Base-by-base conservation (phyloP, 2,329 filamentous ascomycete species). In the Claviceps spartinae region DNA sequence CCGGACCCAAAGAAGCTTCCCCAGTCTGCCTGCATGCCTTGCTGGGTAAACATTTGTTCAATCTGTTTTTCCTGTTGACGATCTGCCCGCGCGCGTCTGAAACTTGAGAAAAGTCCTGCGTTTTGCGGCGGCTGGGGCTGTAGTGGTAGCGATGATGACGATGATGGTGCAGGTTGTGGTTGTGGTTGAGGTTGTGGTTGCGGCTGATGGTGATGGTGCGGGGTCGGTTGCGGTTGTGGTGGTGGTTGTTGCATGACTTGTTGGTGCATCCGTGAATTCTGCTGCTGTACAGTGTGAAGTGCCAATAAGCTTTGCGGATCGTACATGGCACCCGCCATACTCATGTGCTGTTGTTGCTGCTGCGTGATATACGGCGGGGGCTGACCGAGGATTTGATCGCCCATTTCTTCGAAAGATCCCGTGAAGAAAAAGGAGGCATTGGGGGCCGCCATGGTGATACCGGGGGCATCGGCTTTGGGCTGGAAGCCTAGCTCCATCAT, bases 301-400 rank as follows among this genome's bases (percentile, higher is more conserved):
- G 64, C 57, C 57, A 75, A 62, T 65, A 76, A 69, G 48, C 62
- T 66, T 44, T 70, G 64, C 11, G 69, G 63, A 54, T 67, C 63
- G 52, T 71, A 77, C 68, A 76, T 72, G 22, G 71, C 69, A 37
- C 64, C 60, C 16, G 68, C 58, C 48, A 74, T 66, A 52, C 65
- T 66, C 59, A 77, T 67, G 4, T 63, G 62, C 45, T 72, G 64
- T 18, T 67, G 64, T 45, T 59, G 59, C 62, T 58, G 70, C 62
- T 82, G 78, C 67, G 85, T 77, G 58, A 88, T 71, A 61, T 87
- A 90, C 40, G 83, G 79, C 16, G 85, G 83, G 40, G 88, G 73
- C 1, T 84, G 79, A 0, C 81, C 82, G 53, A 87, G 79, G 13
- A 89, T 72, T 56, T 88, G 84, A 18, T 83, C 85, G 60, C 89